Percentiles rank a stretch among this genome's conserved stretches.
These are phyloP conservation scores for Botrytis fragariae DNA, from an alignment of 2,329 filamentous ascomycete genomes.

Conservation along the genomic window DNA sequence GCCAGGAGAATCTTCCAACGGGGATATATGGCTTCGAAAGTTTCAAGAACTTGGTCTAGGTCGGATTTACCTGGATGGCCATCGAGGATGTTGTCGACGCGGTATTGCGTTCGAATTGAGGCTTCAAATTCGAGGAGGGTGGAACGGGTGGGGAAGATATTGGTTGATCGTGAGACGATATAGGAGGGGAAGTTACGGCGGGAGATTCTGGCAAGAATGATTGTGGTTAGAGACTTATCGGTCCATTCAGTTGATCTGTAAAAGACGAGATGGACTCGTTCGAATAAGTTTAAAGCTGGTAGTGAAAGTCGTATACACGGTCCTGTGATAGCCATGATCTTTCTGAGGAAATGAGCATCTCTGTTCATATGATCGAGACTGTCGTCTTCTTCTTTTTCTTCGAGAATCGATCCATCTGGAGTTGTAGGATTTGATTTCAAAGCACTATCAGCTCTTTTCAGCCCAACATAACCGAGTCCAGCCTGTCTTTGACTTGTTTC, in stretches of 20 bases:
- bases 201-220: conserved; percentile 89
- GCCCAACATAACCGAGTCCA: conserved; percentile 67
- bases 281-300: conserved; percentile 74
- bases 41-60: conserved; percentile 64
- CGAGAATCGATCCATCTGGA: conserved; percentile 31
- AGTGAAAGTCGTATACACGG: conserved; percentile 80
- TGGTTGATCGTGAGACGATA: conserved; percentile 82
- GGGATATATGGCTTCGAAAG: conserved; percentile 72
- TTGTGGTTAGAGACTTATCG: conserved; percentile 91
- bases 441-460: conserved; percentile 51
- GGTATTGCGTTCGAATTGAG: conserved; percentile 75
- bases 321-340: conserved; percentile 74
- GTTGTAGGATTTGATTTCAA: conserved; percentile 11
- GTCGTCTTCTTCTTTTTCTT: conserved; percentile 51
- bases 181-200: conserved; percentile 85
- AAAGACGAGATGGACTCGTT: conserved; percentile 92
- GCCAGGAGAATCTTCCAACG: conserved; percentile 73
- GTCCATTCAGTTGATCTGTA: conserved; percentile 97
- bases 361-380: conserved; percentile 55
- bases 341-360: conserved; percentile 71
- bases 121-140: conserved; percentile 86
- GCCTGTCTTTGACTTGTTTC: conserved; percentile 70
- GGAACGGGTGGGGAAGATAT: conserved; percentile 77
- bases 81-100: conserved; percentile 79
- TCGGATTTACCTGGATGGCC: conserved; percentile 65